A percentile compares a stretch with the other conserved stretches of the same genome.
Conservation (phyloP, 768 basidiomycete species). For the Tricholomella constricta region DNA sequence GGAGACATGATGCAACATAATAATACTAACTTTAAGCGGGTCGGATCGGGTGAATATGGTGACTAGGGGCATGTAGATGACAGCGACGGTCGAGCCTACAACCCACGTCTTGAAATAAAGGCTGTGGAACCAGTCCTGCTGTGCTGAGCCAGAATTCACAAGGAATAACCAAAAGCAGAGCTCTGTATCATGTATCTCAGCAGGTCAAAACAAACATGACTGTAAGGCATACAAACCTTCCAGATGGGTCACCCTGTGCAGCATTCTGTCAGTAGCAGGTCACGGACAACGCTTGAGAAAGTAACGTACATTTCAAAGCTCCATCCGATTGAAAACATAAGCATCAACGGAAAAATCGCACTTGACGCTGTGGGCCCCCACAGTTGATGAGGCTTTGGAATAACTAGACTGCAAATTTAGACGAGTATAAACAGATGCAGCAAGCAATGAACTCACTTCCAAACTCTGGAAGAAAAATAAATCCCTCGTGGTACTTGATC, state of each 20-base stretch:
- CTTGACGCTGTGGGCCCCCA: conserved; percentile 51
- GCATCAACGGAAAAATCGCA: conserved; percentile 65
- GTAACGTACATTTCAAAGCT: conserved; percentile 67
- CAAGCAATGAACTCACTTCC: conserved; percentile 48
- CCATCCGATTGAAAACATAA: conserved; percentile 71
- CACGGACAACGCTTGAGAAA: neutral
- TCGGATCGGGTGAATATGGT: conserved; percentile 64
- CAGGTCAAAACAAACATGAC: neutral
- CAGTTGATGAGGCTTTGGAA: conserved; percentile 61
- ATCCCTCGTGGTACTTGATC: conserved; percentile 79
- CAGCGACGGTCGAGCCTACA: conserved; percentile 58
- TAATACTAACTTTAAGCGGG: conserved; percentile 52
- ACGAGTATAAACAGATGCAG: neutral
- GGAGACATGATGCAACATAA: conserved; percentile 5
- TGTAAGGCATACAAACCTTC: conserved; percentile 56
- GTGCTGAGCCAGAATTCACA: conserved; percentile 58
- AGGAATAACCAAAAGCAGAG: conserved; percentile 90
- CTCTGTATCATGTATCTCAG: conserved; percentile 43
- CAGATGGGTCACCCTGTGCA: conserved; percentile 68
- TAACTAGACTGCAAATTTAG: conserved; percentile 39
- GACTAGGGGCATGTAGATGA: conserved; percentile 70
- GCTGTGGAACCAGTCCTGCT: conserved; percentile 79
- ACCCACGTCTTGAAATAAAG: conserved; percentile 76
- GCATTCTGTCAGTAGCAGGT: neutral
- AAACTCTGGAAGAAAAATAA: conserved; percentile 38